Evolutionary conservation across 2,329 filamentous ascomycete species (phyloP).

Genomic region (Blastomyces gilchristii): DNA sequence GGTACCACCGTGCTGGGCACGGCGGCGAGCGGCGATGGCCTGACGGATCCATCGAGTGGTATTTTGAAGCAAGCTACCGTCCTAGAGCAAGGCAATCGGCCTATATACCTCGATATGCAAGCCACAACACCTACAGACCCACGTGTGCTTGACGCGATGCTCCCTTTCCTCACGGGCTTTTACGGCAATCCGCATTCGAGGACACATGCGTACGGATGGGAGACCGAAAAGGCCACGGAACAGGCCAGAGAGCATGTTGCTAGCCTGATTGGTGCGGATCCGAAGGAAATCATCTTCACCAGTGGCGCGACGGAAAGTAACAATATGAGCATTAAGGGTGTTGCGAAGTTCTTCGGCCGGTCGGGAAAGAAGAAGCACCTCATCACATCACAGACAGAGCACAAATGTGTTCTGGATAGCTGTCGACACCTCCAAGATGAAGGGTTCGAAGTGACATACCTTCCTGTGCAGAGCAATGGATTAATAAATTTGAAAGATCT

Average conservation of each 20-base stretch:
- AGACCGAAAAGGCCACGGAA: slow-evolving; percentile 89
- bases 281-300: slow-evolving; percentile 98
- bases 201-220: slow-evolving; percentile 97
- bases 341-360: slow-evolving; percentile 87
- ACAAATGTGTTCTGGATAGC: slow-evolving; percentile 97
- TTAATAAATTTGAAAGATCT: slow-evolving; percentile 74
- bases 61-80: slow-evolving; percentile 83
- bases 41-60: slow-evolving; percentile 72
- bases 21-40: slow-evolving; percentile 50
- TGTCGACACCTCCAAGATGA: slow-evolving; percentile 95
- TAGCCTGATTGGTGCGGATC: slow-evolving; percentile 77
- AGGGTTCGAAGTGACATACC: slow-evolving; percentile 92
- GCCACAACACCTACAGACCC: slow-evolving; percentile 93
- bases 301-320: slow-evolving; percentile 97
- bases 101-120: slow-evolving; percentile 98
- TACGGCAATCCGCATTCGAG: slow-evolving; percentile 97
- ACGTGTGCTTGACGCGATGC: slow-evolving; percentile 89
- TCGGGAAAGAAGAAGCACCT: slow-evolving; percentile 97
- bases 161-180: slow-evolving; percentile 83
- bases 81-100: slow-evolving; percentile 83
- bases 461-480: slow-evolving; percentile 81
- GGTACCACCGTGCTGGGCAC: slow-evolving; percentile 52
- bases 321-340: slow-evolving; percentile 99
- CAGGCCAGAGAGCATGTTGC: slow-evolving; percentile 76
- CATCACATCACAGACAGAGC: slow-evolving; percentile 93